Evolutionary conservation across 306 rosid genomes (phyloP).

Genomic region (Acacia confusa): DNA sequence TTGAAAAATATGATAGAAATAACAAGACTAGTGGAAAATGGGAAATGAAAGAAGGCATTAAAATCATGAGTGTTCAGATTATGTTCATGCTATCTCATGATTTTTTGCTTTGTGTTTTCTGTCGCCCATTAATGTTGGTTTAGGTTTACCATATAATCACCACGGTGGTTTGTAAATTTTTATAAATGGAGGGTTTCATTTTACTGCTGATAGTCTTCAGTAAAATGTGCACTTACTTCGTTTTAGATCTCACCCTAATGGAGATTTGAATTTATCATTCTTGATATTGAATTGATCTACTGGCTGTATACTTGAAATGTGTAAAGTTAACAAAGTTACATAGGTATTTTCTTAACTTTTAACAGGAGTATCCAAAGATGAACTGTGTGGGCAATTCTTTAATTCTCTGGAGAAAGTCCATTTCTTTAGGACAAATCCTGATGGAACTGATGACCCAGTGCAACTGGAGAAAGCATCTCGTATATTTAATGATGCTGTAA

Average conservation of each 20-base stretch:
- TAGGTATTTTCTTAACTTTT: constrained; percentile 31
- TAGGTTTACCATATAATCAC: background rate
- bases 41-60: background rate
- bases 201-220: background rate
- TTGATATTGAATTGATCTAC: background rate
- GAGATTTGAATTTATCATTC: constrained; percentile 19
- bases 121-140: background rate
- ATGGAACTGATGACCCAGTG: constrained; percentile 72
- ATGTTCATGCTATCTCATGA: background rate
- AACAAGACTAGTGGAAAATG: background rate
- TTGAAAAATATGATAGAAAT: background rate
- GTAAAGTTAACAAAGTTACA: constrained; percentile 2
- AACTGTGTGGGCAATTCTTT: constrained; percentile 76
- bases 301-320: constrained; percentile 3
- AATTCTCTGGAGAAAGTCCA: constrained; percentile 70
- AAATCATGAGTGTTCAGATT: background rate
- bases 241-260: constrained; percentile 8
- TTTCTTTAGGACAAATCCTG: constrained; percentile 58
- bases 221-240: background rate
- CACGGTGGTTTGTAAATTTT: background rate
- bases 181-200: background rate
- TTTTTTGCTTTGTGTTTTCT: background rate
- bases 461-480: constrained; percentile 75
- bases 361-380: constrained; percentile 75
- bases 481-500: constrained; percentile 59